Evolutionary conservation across 352 stramenopile genomes (phyloP), one percentile per base, ranked within the genome.

Genomic region (Pythium graminicola): DNA sequence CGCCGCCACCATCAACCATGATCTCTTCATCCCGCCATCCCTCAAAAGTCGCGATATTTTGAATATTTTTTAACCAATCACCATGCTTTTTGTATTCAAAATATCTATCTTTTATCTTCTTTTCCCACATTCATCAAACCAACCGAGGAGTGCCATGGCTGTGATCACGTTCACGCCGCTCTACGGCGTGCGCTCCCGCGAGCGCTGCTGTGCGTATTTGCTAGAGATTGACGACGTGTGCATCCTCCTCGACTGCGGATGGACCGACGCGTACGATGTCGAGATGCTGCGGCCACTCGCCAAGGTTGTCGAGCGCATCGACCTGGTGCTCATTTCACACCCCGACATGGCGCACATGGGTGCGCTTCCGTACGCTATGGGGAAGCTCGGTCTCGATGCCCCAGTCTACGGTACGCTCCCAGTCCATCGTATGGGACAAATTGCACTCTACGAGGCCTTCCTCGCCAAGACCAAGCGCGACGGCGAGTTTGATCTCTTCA

Each of bases 371-470:
- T 96, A 96, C 68, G 83, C 86, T 28, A 85, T 95, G 54, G 81
- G 82, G 28, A 88, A 87, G 57, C 66, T 95, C 26, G 82, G 81
- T 1, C 74, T 95, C 6, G 76, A 87, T 23, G 81, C 86, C 27
- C 90, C 87, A 9, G 80, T 98, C 16, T 97, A 97, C 59, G 89
- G 88, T 14, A 98, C 95, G 16, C 87, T 97, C 27, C 93, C 95
- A 2, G 96, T 96, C 17, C 85, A 98, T 26, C 96, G 97, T 67
- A 97, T 98, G 91, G 95, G 95, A 9, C 90, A 98, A 72, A 98
- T 98, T 74, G 90, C 88, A 36, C 73, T 99, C 9, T 98, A 98
- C 62, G 94, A 98, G 62, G 87, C 93, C 24, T 97, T 96, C 55
- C 90, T 97, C 31, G 84, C 87, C 38, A 80, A 96, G 50, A 96